These are phyloP conservation scores for Porpolomopsis calyptriformis DNA, from an alignment of 768 basidiomycete genomes.

Conservation along the genomic window DNA sequence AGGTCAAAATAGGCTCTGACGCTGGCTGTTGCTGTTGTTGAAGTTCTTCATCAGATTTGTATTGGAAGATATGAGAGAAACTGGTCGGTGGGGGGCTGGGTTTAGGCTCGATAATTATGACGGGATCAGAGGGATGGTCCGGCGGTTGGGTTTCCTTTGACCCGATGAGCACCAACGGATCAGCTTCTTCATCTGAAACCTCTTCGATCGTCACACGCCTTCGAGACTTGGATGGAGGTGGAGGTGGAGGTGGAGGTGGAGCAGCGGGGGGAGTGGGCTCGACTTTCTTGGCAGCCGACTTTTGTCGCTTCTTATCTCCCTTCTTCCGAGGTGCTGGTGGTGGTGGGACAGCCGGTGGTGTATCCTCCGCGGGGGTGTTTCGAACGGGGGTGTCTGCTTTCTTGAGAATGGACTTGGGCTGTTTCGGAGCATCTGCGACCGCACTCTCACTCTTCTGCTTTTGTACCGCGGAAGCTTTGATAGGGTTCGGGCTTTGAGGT, in stretches of 20 bases:
- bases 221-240: conserved; percentile 8
- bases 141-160: conserved; percentile 21
- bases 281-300: conserved; percentile 18
- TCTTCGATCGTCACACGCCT: conserved; percentile 34
- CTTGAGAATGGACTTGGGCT: conserved; percentile 11
- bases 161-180: conserved; percentile 18
- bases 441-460: conserved; percentile 4
- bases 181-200: conserved; percentile 33
- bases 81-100: conserved; percentile 29
- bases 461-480: conserved; percentile 9
- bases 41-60: conserved; percentile 15
- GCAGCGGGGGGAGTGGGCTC: not conserved
- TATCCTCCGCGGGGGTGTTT: not conserved
- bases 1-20: not conserved
- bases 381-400: conserved; percentile 10
- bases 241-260: not conserved
- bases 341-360: not conserved
- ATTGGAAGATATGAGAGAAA: conserved; percentile 29
- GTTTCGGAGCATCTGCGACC: conserved; percentile 3
- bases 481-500: conserved; percentile 16
- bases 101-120: conserved; percentile 29
- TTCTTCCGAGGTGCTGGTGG: conserved; percentile 17
- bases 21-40: not conserved
- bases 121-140: conserved; percentile 11
- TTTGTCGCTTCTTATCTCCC: conserved; percentile 9